These are phyloP conservation scores for Noccaea bulbosa DNA, from an alignment of 345 rosid genomes.

Conservation along the genomic window DNA sequence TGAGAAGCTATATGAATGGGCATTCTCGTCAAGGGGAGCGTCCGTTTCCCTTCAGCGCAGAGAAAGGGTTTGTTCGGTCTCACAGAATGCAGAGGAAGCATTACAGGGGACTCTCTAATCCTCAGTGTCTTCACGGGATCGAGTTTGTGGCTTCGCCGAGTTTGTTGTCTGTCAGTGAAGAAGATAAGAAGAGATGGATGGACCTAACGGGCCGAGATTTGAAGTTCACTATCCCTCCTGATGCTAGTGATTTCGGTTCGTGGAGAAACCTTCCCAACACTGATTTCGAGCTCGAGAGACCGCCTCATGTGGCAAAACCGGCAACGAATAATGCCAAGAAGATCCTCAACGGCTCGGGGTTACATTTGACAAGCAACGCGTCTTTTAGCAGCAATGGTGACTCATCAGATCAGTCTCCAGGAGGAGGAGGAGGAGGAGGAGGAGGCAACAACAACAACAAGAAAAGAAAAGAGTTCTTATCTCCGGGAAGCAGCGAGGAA, in stretches of 20 bases:
- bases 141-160: constrained; percentile 84
- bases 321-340: constrained; percentile 61
- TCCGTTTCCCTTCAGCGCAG: constrained; percentile 83
- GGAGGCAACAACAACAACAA: constrained; percentile 35
- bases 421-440: constrained; percentile 40
- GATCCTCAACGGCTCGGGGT: constrained; percentile 73
- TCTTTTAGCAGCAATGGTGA: constrained; percentile 70
- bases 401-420: constrained; percentile 72
- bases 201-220: constrained; percentile 91
- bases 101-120: constrained; percentile 95
- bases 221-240: constrained; percentile 74
- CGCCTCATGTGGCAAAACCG: constrained; percentile 56
- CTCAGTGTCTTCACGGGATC: constrained; percentile 96
- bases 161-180: constrained; percentile 73
- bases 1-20: constrained; percentile 97
- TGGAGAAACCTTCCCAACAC: constrained; percentile 96
- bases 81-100: constrained; percentile 99
- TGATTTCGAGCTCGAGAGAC: constrained; percentile 86
- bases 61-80: constrained; percentile 93
- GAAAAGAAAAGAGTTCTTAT: constrained; percentile 83
- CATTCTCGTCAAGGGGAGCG: constrained; percentile 98
- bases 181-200: constrained; percentile 86
- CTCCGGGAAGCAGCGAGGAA: constrained; percentile 66
- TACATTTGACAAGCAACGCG: constrained; percentile 76
- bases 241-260: constrained; percentile 89